A percentile compares a stretch with the other conserved stretches of the same genome.
phyloP scores from a whole-genome alignment of 2,329 filamentous ascomycete species.

The Waltergamsia citrina region DNA sequence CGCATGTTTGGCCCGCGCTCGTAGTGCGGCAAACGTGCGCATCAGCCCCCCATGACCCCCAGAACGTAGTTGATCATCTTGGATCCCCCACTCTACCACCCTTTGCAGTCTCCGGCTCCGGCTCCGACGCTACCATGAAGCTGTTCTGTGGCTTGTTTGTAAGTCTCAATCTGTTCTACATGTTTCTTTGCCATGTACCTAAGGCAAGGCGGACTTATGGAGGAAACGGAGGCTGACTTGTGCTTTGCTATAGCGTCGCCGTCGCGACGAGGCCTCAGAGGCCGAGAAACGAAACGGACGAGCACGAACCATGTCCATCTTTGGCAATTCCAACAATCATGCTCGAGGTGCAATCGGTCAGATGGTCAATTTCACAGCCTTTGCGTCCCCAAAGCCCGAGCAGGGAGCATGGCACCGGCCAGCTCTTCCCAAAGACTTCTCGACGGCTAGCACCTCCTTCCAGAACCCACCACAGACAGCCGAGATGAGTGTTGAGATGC shows the following conservation, averaged over 20 bases:
- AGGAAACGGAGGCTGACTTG: no score
- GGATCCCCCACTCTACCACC: neutral
- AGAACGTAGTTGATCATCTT: neutral
- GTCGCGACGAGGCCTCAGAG: neutral
- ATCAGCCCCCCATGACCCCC: neutral
- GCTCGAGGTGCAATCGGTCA: slow-evolving; percentile 17
- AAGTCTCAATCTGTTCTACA: slow-evolving; percentile 3
- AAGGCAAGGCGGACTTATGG: no score
- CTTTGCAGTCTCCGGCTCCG: neutral
- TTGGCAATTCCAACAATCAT: slow-evolving; percentile 22
- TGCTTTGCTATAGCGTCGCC: slow-evolving; percentile 1
- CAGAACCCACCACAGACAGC: slow-evolving; percentile 15
- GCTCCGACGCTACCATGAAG: slow-evolving; percentile 8
- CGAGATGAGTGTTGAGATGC: slow-evolving; percentile 37
- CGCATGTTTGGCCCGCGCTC: neutral
- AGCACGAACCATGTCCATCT: slow-evolving; percentile 26
- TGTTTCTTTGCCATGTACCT: neutral
- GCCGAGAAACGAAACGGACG: neutral
- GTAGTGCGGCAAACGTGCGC: neutral
- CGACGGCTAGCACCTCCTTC: slow-evolving; percentile 12
- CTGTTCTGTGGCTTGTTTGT: slow-evolving; percentile 14
- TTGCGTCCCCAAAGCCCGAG: slow-evolving; percentile 16
- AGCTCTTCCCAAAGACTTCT: slow-evolving; percentile 12
- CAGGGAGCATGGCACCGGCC: slow-evolving; percentile 10
- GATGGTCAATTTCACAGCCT: slow-evolving; percentile 22